Percentiles rank a stretch among this genome's conserved stretches.
phyloP scores from a whole-genome alignment of 768 basidiomycete genomes.

The Gymnopilus junonius region DNA sequence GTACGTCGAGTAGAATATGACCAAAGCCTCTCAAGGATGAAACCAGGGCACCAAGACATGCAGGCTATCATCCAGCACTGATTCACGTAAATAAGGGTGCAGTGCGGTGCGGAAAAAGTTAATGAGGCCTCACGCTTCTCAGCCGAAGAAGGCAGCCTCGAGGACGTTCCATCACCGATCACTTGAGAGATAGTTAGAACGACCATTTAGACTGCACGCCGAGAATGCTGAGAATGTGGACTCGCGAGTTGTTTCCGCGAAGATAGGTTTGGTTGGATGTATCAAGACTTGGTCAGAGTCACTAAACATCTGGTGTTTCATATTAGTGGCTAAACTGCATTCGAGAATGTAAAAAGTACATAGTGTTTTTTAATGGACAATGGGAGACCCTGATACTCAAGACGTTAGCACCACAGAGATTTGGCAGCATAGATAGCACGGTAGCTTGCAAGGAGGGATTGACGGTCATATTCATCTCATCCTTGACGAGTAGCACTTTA shows the following conservation, averaged over 20 bases:
- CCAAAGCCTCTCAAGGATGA: too few species aligned
- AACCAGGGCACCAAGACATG: background rate
- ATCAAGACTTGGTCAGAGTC: too few species aligned
- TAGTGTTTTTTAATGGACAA: too few species aligned
- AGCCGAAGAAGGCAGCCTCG: background rate
- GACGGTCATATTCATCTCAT: background rate
- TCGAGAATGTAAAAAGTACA: too few species aligned
- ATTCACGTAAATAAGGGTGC: conserved; percentile 1
- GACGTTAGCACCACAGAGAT: background rate
- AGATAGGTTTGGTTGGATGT: too few species aligned
- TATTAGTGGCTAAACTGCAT: too few species aligned
- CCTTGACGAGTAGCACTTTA: background rate
- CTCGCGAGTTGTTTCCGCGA: background rate
- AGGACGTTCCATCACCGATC: conserved; percentile 2
- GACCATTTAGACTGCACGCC: background rate
- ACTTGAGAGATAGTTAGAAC: background rate
- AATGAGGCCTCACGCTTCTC: background rate
- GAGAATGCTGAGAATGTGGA: background rate
- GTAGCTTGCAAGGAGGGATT: background rate
- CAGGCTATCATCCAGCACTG: background rate
- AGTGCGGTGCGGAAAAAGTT: background rate
- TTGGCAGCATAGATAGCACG: background rate
- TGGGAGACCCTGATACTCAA: background rate
- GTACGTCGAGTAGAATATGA: background rate
- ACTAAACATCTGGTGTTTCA: too few species aligned